These are phyloP conservation scores for Heterobasidion annosum DNA, from an alignment of 1,284 basidiomycete genomes.

Conservation along the genomic window DNA sequence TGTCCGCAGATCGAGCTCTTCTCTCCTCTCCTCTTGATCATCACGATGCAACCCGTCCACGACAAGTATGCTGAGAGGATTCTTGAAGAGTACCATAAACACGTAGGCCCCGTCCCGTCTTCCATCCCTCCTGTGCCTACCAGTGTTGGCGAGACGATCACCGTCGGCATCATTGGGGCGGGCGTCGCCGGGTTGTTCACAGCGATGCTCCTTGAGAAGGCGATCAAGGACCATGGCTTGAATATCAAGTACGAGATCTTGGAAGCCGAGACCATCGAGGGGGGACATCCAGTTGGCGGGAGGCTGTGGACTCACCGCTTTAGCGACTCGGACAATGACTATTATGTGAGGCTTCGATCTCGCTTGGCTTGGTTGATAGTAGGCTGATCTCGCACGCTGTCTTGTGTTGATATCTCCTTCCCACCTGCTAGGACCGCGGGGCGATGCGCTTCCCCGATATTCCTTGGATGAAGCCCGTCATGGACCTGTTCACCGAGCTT, in stretches of 20 bases:
- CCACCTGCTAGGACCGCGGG: neutral
- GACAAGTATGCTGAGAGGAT: neutral
- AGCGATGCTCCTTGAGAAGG: neutral
- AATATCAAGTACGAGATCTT: neutral
- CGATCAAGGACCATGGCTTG: neutral
- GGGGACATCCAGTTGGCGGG: constrained; percentile 17
- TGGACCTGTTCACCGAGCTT: neutral
- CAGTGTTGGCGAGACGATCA: neutral
- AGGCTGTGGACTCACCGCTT: constrained; percentile 23
- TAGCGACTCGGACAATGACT: constrained; percentile 6
- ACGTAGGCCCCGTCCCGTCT: no score
- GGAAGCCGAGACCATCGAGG: constrained; percentile 6
- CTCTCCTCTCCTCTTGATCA: no score
- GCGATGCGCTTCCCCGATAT: neutral
- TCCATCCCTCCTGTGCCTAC: neutral
- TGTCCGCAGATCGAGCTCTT: no score
- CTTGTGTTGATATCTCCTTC: no score
- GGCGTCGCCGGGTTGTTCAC: neutral
- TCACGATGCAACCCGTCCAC: neutral
- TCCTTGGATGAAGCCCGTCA: neutral
- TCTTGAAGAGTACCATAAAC: no score
- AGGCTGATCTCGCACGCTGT: no score
- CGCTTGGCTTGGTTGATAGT: no score
- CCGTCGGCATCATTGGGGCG: neutral
- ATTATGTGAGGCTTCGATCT: neutral